Conservation (phyloP, 2,329 filamentous ascomycete species). For the Penicillium griseofulvum region DNA sequence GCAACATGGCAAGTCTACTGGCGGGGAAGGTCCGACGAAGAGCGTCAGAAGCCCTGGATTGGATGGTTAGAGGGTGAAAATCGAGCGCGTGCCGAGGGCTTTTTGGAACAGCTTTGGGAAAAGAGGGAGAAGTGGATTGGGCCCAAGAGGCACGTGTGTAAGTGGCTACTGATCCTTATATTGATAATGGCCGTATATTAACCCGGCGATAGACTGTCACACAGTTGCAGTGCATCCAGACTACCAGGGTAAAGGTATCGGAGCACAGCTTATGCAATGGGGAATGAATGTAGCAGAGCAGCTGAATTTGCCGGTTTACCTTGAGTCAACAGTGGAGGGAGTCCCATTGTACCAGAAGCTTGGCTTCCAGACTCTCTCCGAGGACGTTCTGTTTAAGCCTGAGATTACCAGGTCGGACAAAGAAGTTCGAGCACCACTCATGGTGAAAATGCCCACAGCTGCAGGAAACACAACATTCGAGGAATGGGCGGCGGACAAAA, state of each 20-base stretch:
- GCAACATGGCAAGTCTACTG: slow-evolving; percentile 48
- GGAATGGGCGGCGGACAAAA: slow-evolving; percentile 1
- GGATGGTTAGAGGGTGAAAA: slow-evolving; percentile 49
- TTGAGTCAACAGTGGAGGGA: slow-evolving; percentile 48
- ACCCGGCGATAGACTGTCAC: slow-evolving; percentile 26
- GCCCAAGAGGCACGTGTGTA: slow-evolving; percentile 40
- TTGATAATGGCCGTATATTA: not conserved
- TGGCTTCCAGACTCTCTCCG: slow-evolving; percentile 39
- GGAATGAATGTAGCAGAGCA: slow-evolving; percentile 34
- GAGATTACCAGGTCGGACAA: slow-evolving; percentile 21
- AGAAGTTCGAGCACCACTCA: slow-evolving; percentile 44
- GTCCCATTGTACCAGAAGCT: slow-evolving; percentile 48
- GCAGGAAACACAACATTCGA: not conserved
- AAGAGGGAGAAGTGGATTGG: slow-evolving; percentile 23
- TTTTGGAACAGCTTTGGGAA: slow-evolving; percentile 44
- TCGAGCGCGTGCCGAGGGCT: slow-evolving; percentile 39
- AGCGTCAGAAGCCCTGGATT: slow-evolving; percentile 47
- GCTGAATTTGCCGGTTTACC: slow-evolving; percentile 45
- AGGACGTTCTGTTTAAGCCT: slow-evolving; percentile 42
- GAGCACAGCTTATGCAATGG: slow-evolving; percentile 44
- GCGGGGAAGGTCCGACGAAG: slow-evolving; percentile 38
- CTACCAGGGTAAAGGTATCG: slow-evolving; percentile 45
- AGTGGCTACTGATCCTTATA: slow-evolving; percentile 18
- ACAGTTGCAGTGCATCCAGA: slow-evolving; percentile 48
- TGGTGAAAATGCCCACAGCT: slow-evolving; percentile 42